A percentile compares a stretch with the other conserved stretches of the same genome.
Conservation (phyloP, 2,329 filamentous ascomycete species). For the Curvularia lunata region DNA sequence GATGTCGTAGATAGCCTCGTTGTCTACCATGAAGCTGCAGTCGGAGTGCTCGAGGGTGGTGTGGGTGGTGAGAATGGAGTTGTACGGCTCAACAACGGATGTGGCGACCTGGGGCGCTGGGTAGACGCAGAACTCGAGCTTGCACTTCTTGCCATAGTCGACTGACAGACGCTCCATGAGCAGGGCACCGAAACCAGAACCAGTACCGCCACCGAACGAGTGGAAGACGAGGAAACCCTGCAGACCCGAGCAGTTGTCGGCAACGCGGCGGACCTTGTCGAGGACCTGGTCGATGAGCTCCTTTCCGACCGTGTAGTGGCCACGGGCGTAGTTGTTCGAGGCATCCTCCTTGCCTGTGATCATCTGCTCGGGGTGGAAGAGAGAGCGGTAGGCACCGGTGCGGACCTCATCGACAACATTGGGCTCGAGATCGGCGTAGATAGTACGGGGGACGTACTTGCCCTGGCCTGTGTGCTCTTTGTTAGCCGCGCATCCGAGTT, state of each 20-base stretch:
- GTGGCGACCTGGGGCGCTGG: constrained; percentile 96
- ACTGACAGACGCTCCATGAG: constrained; percentile 98
- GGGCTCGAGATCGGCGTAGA: constrained; percentile 99
- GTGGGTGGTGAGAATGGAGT: constrained; percentile 98
- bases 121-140: constrained; percentile 99
- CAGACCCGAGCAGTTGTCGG: constrained; percentile 94
- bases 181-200: constrained; percentile 96
- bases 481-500: constrained; percentile 31
- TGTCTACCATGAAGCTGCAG: constrained; percentile 99
- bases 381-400: constrained; percentile 91
- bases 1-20: constrained; percentile 99
- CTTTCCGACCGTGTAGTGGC: constrained; percentile 99
- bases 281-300: constrained; percentile 98
- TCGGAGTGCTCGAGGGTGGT: constrained; percentile 99
- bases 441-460: constrained; percentile 98
- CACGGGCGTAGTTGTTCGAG: constrained; percentile 99
- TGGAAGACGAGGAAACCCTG: constrained; percentile 99
- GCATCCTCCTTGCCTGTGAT: constrained; percentile 99
- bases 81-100: constrained; percentile 99
- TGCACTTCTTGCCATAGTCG: constrained; percentile 99
- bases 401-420: constrained; percentile 99
- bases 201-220: constrained; percentile 98
- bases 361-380: constrained; percentile 99
- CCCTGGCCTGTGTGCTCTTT: constrained; percentile 74
- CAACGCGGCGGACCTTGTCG: constrained; percentile 96